Evolutionary conservation across 108 stramenopile genomes (phyloP).

Genomic region (Skeletonema potamos): DNA sequence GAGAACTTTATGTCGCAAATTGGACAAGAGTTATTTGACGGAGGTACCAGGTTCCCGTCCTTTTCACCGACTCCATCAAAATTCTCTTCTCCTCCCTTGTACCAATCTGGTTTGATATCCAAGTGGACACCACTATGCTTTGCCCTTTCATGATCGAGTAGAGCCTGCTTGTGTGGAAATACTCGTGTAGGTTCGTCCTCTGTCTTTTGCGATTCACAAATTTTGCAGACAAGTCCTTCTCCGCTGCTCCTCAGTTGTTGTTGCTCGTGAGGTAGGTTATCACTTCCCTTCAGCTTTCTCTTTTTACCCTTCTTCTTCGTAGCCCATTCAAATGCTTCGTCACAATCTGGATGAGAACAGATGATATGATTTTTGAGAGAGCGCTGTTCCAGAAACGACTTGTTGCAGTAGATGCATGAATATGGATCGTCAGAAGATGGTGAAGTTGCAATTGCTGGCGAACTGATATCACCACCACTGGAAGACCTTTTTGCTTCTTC

Average conservation of each 20-base stretch:
- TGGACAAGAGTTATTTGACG: not conserved
- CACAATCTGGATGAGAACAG: slow-evolving; percentile 37
- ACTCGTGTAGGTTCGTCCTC: slow-evolving; percentile 9
- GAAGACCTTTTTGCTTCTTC: not conserved
- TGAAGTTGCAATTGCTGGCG: too few relatives aligned
- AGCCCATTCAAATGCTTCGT: slow-evolving; percentile 34
- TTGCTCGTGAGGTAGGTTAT: not conserved
- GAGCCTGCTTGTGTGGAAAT: slow-evolving; percentile 60
- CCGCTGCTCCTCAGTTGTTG: slow-evolving; percentile 3
- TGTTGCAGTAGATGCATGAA: slow-evolving; percentile 65
- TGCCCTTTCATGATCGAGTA: slow-evolving; percentile 66
- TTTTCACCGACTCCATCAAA: not conserved
- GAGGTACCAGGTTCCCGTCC: not conserved
- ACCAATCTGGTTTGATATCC: slow-evolving; percentile 76
- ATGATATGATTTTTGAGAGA: slow-evolving; percentile 71
- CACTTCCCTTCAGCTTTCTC: slow-evolving; percentile 6
- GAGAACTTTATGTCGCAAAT: not conserved
- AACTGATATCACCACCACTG: not conserved
- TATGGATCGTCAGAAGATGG: slow-evolving; percentile 13
- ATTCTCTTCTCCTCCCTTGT: slow-evolving; percentile 7
- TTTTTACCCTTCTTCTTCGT: slow-evolving; percentile 32
- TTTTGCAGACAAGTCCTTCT: slow-evolving; percentile 9
- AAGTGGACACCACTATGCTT: slow-evolving; percentile 69
- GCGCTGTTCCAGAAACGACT: slow-evolving; percentile 63
- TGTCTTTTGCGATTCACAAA: slow-evolving; percentile 13